Percentiles rank a stretch among this genome's conserved stretches.
Evolutionary conservation across 1,139 yeast genomes (phyloP).

Genomic region (Wickerhamiella infanticola): DNA sequence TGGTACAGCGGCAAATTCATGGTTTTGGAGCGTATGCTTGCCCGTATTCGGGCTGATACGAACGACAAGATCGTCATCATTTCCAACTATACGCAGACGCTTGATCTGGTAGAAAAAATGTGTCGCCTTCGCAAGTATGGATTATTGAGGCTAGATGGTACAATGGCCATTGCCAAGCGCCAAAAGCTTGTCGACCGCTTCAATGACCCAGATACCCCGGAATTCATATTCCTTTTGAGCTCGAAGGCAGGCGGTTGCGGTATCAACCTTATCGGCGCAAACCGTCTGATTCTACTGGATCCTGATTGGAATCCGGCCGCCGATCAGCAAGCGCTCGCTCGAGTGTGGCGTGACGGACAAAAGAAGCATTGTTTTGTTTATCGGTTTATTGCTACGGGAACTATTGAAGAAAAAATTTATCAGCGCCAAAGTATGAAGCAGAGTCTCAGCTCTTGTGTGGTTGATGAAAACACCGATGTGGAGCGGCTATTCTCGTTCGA

Average conservation of each 20-base stretch:
- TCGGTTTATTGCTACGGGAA: slow-evolving; percentile 84
- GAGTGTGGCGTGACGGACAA: slow-evolving; percentile 99
- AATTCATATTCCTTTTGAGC: slow-evolving; percentile 74
- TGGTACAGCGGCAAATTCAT: slow-evolving; percentile 43
- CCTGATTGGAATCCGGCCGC: slow-evolving; percentile 93
- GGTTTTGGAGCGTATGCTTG: slow-evolving; percentile 53
- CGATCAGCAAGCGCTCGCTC: slow-evolving; percentile 86
- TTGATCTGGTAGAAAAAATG: slow-evolving; percentile 76
- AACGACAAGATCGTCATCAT: slow-evolving; percentile 88
- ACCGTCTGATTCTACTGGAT: slow-evolving; percentile 67
- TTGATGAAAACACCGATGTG: slow-evolving; percentile 90
- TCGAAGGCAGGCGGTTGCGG: slow-evolving; percentile 99
- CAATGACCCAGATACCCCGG: slow-evolving; percentile 80
- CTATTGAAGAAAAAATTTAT: slow-evolving; percentile 90
- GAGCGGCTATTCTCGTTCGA: slow-evolving; percentile 82
- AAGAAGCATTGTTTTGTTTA: slow-evolving; percentile 93
- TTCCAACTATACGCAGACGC: slow-evolving; percentile 86
- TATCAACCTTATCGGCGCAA: slow-evolving; percentile 88
- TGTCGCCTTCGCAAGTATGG: slow-evolving; percentile 69
- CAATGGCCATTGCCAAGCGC: slow-evolving; percentile 80
- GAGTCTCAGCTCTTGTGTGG: slow-evolving; percentile 87
- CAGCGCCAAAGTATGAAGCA: slow-evolving; percentile 96
- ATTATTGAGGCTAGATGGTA: slow-evolving; percentile 75
- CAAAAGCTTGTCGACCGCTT: slow-evolving; percentile 85
- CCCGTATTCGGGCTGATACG: slow-evolving; percentile 60